Percentiles rank a stretch among this genome's conserved stretches.
Conservation (phyloP, 176 grass and related monocot species). For the Avena eriantha region DNA sequence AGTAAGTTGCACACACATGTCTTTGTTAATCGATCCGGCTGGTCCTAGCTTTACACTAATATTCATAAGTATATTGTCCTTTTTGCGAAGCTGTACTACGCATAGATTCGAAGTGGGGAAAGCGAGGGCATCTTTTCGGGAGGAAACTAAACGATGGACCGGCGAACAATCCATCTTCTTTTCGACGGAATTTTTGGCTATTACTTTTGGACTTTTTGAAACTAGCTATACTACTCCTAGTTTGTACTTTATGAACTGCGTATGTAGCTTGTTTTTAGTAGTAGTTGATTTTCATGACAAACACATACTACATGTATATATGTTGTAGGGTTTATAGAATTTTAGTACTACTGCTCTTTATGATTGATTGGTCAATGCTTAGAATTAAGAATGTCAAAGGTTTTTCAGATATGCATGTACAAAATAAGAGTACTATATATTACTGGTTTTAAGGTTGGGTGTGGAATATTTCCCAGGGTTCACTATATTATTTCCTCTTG, state of each 20-base stretch:
- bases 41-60: slow-evolving; percentile 38
- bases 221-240: not conserved
- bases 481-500: not conserved
- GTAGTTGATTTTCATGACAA: slow-evolving; percentile 38
- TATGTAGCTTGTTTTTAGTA: not conserved
- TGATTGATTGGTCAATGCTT: slow-evolving; percentile 10
- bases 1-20: slow-evolving; percentile 57
- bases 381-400: slow-evolving; percentile 12
- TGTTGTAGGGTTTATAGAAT: not conserved
- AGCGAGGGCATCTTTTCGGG: slow-evolving; percentile 34
- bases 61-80: slow-evolving; percentile 44
- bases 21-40: slow-evolving; percentile 41
- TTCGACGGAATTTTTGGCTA: slow-evolving; percentile 36
- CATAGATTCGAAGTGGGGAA: slow-evolving; percentile 52
- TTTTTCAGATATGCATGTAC: not conserved
- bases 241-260: slow-evolving; percentile 5
- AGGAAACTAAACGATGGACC: slow-evolving; percentile 46
- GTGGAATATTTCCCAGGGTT: not conserved
- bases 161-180: slow-evolving; percentile 52
- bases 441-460: not conserved
- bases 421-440: not conserved
- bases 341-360: not conserved
- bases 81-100: slow-evolving; percentile 49
- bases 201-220: slow-evolving; percentile 44
- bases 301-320: not conserved